Base-by-base conservation (phyloP, 2,329 filamentous ascomycete species). In the Paraphoma chrysanthemicola region DNA sequence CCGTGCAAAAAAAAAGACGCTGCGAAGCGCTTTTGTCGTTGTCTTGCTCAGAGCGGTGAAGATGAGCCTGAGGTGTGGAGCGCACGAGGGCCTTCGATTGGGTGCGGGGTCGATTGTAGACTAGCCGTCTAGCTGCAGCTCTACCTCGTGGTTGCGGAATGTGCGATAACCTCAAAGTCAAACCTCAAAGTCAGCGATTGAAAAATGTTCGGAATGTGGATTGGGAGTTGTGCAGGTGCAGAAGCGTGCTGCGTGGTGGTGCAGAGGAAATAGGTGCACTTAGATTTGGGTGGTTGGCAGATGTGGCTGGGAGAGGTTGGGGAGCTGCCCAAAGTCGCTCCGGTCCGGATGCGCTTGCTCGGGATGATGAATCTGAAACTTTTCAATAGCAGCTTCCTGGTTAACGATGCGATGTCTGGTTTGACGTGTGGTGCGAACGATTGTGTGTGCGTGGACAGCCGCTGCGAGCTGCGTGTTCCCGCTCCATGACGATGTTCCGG, bases 241-340 rank as follows among this genome's bases (percentile, higher is more conserved):
- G 16, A 57, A n/a, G 23, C 16, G 33, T 49, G 50, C 44, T 41
- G 52, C 46, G 48, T 28, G 45, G 54, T 49, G 54, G 53, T 57
- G 66, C 52, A 59, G 44, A 71, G 68, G 69, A 74, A 73, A 71
- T 70, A 67, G 68, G 60, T 63, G 60, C 59, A 58, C 65, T 70
- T 71, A 55, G 64, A 64, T 64, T 66, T 68, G 61, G 56, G 62
- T 63, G 62, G 51, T 53, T 53, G 44, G 51, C 7, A 41, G 18
- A 62, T 23, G 59, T 51, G 69, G 69, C 64, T 71, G 68, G 67
- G 62, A 57, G 66, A 64, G 69, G 68, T 61, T 69, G 68, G 70
- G 23, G 59, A 55, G 56, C 31, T 47, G 50, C 44, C 57, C 49
- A 48, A 56, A 57, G 23, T 44, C 49, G 53, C 56, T 39, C 46